A percentile compares a stretch with the other conserved stretches of the same genome.
Evolutionary conservation across 768 basidiomycete species (phyloP).

Genomic region (Coprinopsis sp.): DNA sequence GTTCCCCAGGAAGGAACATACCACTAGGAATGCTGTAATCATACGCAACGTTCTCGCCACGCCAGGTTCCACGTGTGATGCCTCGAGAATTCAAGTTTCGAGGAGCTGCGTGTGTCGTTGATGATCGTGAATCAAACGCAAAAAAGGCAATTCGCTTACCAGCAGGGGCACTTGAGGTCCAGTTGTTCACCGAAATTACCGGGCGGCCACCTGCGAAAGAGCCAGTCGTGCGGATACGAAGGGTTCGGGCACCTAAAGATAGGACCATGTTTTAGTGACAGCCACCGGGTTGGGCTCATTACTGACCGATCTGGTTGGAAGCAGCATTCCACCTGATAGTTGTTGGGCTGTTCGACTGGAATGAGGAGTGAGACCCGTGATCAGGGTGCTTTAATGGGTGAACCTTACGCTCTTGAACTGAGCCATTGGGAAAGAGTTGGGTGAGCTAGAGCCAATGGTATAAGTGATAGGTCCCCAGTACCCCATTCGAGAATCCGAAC

Average conservation of each 20-base stretch:
- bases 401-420: conserved; percentile 35
- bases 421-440: conserved; percentile 46
- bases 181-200: conserved; percentile 39
- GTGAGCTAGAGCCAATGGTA: conserved; percentile 37
- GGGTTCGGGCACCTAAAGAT: conserved; percentile 36
- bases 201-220: conserved; percentile 47
- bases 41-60: conserved; percentile 36
- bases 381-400: background rate
- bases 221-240: conserved; percentile 41
- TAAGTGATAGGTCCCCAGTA: conserved; percentile 43
- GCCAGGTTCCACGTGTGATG: conserved; percentile 49
- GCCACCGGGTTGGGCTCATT: background rate
- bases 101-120: conserved; percentile 25
- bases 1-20: conserved; percentile 7
- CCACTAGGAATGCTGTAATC: conserved; percentile 41
- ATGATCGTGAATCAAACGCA: background rate
- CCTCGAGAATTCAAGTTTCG: conserved; percentile 39
- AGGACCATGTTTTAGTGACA: background rate
- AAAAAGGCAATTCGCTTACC: conserved; percentile 16
- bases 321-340: conserved; percentile 39
- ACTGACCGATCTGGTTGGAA: conserved; percentile 37
- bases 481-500: conserved; percentile 43
- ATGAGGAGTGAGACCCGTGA: conserved; percentile 3
- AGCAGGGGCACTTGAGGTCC: conserved; percentile 36
- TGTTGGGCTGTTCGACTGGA: conserved; percentile 38